phyloP scores from a whole-genome alignment of 2,329 filamentous ascomycete species.

The Trichothecium sympodiale region DNA sequence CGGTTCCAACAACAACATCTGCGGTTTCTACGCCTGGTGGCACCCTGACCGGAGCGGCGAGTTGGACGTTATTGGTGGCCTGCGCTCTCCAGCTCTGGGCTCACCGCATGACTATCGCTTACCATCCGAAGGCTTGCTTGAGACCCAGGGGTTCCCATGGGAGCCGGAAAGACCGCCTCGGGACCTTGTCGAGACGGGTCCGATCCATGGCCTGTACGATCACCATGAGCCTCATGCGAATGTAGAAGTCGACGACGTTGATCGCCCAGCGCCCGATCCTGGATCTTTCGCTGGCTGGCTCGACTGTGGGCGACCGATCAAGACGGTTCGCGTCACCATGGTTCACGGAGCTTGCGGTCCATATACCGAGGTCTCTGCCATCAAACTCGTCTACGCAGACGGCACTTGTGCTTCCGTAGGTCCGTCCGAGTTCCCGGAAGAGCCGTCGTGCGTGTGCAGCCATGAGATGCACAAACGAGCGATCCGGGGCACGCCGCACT shows the following conservation, averaged over 20 bases:
- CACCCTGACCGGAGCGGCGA: too few species aligned
- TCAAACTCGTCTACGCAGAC: neutral
- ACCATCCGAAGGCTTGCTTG: too few species aligned
- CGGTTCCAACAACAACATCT: neutral
- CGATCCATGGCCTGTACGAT: neutral
- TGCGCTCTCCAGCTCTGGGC: too few species aligned
- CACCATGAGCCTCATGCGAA: neutral
- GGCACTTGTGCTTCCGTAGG: neutral
- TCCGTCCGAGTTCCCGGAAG: neutral
- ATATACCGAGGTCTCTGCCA: neutral
- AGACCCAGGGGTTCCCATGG: too few species aligned
- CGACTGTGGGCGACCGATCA: neutral
- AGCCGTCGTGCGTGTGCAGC: too few species aligned
- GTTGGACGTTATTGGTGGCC: too few species aligned
- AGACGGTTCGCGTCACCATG: neutral
- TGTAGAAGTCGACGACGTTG: neutral
- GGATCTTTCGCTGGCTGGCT: neutral
- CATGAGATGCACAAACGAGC: too few species aligned
- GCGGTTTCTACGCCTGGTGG: constrained; percentile 1
- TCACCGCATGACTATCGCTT: too few species aligned
- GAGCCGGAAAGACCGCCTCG: too few species aligned
- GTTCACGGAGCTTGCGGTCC: neutral
- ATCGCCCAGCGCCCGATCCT: neutral
- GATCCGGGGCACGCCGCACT: too few species aligned
- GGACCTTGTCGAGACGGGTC: neutral